Evolutionary conservation across 202 grass and related monocot species (phyloP).

Genomic region (Musa balbisiana): DNA sequence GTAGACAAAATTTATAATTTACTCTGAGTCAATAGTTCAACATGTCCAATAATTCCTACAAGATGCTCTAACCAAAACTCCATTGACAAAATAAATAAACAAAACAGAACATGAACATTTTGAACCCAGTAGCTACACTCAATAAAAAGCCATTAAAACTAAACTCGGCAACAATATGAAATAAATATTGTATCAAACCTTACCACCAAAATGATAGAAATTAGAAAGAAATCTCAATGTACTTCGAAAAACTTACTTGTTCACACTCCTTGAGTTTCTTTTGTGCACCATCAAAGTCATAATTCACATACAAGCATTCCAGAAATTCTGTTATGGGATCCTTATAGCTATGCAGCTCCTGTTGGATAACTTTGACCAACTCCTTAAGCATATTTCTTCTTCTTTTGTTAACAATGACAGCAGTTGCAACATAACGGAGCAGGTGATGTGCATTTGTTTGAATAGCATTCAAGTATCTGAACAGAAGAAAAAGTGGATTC

Average conservation of each 20-base stretch:
- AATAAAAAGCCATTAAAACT: neutral
- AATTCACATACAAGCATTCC: conserved; percentile 93
- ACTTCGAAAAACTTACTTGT: conserved; percentile 36
- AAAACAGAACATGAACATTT: too few species aligned
- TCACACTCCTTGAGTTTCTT: conserved; percentile 40
- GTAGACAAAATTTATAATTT: too few species aligned
- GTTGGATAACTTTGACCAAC: conserved; percentile 39
- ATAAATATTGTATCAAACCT: neutral
- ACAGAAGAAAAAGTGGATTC: neutral
- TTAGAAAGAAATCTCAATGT: neutral
- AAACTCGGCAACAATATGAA: neutral
- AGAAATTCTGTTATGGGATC: conserved; percentile 88
- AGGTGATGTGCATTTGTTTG: conserved; percentile 91
- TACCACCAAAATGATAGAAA: neutral
- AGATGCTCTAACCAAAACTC: too few species aligned
- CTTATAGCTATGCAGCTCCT: conserved; percentile 80
- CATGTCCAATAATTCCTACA: too few species aligned
- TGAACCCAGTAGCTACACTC: neutral
- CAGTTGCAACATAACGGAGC: conserved; percentile 73
- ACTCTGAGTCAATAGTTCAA: too few species aligned
- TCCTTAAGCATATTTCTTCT: conserved; percentile 97
- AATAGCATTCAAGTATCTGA: conserved; percentile 91
- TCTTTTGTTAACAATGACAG: conserved; percentile 91
- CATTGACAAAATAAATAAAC: too few species aligned
- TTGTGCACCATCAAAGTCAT: conserved; percentile 93